phyloP scores from a whole-genome alignment of 2,329 filamentous ascomycete genomes.

The Acephala macrosclerotiorum region DNA sequence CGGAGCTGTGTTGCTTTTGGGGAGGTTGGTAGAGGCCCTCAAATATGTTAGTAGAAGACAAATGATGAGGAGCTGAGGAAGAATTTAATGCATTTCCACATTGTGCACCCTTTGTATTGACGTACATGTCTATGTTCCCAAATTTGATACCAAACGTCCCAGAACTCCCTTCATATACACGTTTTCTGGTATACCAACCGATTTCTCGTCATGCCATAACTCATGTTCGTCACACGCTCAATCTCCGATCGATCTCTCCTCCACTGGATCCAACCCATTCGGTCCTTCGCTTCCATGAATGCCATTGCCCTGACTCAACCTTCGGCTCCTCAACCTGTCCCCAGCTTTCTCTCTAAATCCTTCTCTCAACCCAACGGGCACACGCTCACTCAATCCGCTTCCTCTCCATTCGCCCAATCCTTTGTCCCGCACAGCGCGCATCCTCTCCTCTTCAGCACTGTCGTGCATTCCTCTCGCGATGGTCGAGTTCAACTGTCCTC shows the following conservation, averaged over 20 bases:
- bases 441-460: conserved; percentile 34
- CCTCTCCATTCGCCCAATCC: conserved; percentile 34
- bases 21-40: too few relatives aligned
- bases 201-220: conserved; percentile 4
- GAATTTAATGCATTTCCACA: background rate
- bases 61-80: background rate
- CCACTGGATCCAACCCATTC: conserved; percentile 29
- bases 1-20: too few relatives aligned
- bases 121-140: conserved; percentile 5
- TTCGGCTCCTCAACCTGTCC: conserved; percentile 25
- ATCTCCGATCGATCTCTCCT: conserved; percentile 21
- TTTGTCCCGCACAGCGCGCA: conserved; percentile 32
- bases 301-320: conserved; percentile 29
- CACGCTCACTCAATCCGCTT: conserved; percentile 30
- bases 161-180: background rate
- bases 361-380: conserved; percentile 26
- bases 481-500: conserved; percentile 34
- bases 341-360: conserved; percentile 35
- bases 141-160: background rate
- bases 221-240: conserved; percentile 4
- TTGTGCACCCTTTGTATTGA: too few relatives aligned
- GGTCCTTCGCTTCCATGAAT: conserved; percentile 37
- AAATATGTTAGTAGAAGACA: too few relatives aligned
- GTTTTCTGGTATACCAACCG: background rate
- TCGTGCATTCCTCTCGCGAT: conserved; percentile 34